Conservation (phyloP, 1,284 basidiomycete species). For the Cerioporus squamosus region DNA sequence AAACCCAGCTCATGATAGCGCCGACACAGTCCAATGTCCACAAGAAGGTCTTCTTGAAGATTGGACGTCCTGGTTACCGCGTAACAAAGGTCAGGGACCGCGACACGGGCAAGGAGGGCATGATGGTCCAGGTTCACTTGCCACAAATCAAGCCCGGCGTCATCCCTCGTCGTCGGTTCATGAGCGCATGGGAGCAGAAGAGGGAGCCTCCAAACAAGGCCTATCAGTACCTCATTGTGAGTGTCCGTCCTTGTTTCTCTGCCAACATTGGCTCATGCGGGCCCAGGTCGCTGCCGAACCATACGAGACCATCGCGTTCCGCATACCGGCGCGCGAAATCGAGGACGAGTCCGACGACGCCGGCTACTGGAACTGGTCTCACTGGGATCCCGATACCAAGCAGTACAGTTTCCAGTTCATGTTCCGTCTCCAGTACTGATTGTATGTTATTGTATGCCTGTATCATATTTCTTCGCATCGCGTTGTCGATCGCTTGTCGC, state of each 20-base stretch:
- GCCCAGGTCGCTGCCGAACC: constrained; percentile 94
- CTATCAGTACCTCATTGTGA: constrained; percentile 95
- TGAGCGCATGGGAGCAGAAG: constrained; percentile 99
- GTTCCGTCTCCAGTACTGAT: constrained; percentile 74
- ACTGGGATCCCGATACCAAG: constrained; percentile 97
- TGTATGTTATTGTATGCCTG: constrained; percentile 15
- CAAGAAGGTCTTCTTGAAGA: constrained; percentile 96
- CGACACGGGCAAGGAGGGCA: constrained; percentile 83
- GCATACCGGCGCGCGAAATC: constrained; percentile 96
- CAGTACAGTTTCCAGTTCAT: constrained; percentile 96
- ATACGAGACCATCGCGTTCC: constrained; percentile 98
- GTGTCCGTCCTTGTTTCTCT: constrained; percentile 37
- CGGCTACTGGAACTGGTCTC: constrained; percentile 93
- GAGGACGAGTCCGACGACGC: constrained; percentile 92
- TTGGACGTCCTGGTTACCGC: constrained; percentile 93
- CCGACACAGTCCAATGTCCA: constrained; percentile 78
- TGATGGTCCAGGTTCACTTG: constrained; percentile 96
- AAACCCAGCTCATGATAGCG: constrained; percentile 85
- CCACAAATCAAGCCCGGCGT: constrained; percentile 93
- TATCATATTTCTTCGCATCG: too few relatives aligned
- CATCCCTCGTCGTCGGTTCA: constrained; percentile 88
- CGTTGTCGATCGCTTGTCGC: too few relatives aligned
- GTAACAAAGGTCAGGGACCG: constrained; percentile 88
- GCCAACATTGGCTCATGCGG: constrained; percentile 9
- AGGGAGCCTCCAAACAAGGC: constrained; percentile 94